Percentiles rank a stretch among this genome's conserved stretches.
Conservation (phyloP, 139 green algal species). For the Tetradesmus obliquus region DNA sequence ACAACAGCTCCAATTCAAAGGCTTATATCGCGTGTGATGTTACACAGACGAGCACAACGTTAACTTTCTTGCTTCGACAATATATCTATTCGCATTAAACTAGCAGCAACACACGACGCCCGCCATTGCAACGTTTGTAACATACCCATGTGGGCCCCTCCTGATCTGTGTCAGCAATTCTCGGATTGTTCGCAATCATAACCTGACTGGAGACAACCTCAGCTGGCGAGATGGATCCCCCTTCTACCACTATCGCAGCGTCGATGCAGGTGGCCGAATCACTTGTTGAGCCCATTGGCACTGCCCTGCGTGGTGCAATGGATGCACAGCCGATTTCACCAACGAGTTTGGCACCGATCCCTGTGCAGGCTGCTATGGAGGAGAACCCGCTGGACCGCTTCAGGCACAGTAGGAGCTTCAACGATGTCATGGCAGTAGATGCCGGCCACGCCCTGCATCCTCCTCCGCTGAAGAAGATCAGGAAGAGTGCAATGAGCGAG, state of each 20-base stretch:
- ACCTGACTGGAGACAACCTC: not conserved
- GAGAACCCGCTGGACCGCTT: not conserved
- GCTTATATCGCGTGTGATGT: too few relatives aligned
- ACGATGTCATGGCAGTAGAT: constrained; percentile 37
- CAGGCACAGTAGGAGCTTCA: constrained; percentile 36
- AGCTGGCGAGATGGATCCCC: not conserved
- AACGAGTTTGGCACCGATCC: not conserved
- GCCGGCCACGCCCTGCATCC: constrained; percentile 20
- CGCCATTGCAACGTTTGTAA: not conserved
- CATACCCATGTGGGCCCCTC: not conserved
- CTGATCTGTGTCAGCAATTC: not conserved
- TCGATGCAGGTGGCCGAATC: not conserved
- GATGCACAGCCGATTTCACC: not conserved
- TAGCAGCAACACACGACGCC: too few relatives aligned
- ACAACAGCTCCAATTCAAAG: not conserved
- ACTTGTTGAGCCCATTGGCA: not conserved
- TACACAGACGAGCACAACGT: too few relatives aligned
- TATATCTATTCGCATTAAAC: too few relatives aligned
- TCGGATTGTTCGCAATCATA: not conserved
- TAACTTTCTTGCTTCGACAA: too few relatives aligned
- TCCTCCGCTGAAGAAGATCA: constrained; percentile 34
- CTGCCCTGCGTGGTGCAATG: not conserved
- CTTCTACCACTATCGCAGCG: not conserved
- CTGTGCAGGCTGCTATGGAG: constrained; percentile 6
- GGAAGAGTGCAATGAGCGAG: not conserved